These are phyloP conservation scores for Diaporthe sp. DNA, from an alignment of 2,329 filamentous ascomycete genomes.

Conservation along the genomic window DNA sequence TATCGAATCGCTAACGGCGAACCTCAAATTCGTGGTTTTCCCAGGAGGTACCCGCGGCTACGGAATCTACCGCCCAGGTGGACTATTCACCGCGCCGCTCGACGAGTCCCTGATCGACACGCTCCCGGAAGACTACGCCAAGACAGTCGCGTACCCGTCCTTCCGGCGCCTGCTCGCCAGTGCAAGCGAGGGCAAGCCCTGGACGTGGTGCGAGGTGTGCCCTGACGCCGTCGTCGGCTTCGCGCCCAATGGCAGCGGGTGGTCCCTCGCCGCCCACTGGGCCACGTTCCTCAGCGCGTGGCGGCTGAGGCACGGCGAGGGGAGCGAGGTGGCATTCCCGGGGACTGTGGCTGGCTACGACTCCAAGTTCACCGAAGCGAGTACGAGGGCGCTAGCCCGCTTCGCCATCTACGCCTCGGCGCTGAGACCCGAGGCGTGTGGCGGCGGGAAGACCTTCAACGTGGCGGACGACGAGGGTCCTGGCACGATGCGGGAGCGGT, in stretches of 20 bases:
- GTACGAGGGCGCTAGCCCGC: conserved; percentile 47
- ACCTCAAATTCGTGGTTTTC: conserved; percentile 50
- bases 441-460: conserved; percentile 49
- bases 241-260: conserved; percentile 53
- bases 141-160: conserved; percentile 51
- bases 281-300: conserved; percentile 54
- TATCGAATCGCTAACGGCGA: conserved; percentile 51
- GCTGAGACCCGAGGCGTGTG: conserved; percentile 45
- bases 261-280: conserved; percentile 54
- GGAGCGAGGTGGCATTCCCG: conserved; percentile 38
- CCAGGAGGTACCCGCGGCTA: conserved; percentile 53
- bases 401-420: conserved; percentile 48
- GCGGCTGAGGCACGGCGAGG: conserved; percentile 45
- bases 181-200: conserved; percentile 46
- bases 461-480: conserved; percentile 47
- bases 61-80: conserved; percentile 52
- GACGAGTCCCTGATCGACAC: conserved; percentile 49
- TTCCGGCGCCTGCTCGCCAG: conserved; percentile 48
- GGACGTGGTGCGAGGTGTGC: conserved; percentile 55
- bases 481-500: conserved; percentile 46
- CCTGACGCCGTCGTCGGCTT: conserved; percentile 55
- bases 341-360: not conserved
- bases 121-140: conserved; percentile 50
- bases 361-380: conserved; percentile 49
- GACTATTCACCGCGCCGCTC: conserved; percentile 50